These are phyloP conservation scores for Pseudevernia furfuracea DNA, from an alignment of 495 filamentous ascomycete species.

Conservation along the genomic window DNA sequence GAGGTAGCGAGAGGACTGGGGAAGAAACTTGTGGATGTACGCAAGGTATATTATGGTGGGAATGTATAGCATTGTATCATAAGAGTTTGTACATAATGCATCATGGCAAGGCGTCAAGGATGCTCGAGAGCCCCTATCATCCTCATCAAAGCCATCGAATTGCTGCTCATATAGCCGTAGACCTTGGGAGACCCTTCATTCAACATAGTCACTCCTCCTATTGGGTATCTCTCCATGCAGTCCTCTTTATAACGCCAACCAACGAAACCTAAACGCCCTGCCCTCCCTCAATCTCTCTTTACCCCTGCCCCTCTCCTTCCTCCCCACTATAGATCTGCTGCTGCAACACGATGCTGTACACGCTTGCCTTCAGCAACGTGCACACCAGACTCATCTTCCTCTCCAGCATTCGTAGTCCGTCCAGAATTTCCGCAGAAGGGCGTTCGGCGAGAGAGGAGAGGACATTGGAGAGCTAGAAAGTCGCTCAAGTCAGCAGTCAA, in stretches of 20 bases:
- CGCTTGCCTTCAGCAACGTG: slow-evolving; percentile 92
- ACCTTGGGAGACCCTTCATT: background rate
- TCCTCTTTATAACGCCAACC: background rate
- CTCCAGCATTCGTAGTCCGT: slow-evolving; percentile 81
- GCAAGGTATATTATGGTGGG: slow-evolving; percentile 95
- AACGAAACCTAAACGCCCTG: background rate
- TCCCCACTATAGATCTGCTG: slow-evolving; percentile 65
- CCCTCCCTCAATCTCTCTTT: background rate
- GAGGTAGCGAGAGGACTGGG: slow-evolving; percentile 78
- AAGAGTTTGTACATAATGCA: slow-evolving; percentile 6
- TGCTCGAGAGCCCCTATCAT: background rate
- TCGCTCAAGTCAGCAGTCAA: slow-evolving; percentile 19
- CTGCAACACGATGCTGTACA: slow-evolving; percentile 96
- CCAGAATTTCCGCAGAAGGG: slow-evolving; percentile 65
- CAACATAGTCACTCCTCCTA: background rate
- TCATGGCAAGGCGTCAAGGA: slow-evolving; percentile 2
- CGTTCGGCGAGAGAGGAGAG: slow-evolving; percentile 54
- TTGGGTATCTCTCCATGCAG: slow-evolving; percentile 10
- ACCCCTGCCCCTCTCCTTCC: slow-evolving; percentile 29
- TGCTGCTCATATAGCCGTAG: background rate
- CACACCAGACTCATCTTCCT: slow-evolving; percentile 90
- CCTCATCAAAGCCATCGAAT: background rate
- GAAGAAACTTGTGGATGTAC: slow-evolving; percentile 88
- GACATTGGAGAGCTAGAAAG: slow-evolving; percentile 43
- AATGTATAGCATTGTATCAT: slow-evolving; percentile 35